Percentiles rank a stretch among this genome's conserved stretches.
phyloP scores from a whole-genome alignment of 1,284 basidiomycete genomes.

The Trametes pubescens region DNA sequence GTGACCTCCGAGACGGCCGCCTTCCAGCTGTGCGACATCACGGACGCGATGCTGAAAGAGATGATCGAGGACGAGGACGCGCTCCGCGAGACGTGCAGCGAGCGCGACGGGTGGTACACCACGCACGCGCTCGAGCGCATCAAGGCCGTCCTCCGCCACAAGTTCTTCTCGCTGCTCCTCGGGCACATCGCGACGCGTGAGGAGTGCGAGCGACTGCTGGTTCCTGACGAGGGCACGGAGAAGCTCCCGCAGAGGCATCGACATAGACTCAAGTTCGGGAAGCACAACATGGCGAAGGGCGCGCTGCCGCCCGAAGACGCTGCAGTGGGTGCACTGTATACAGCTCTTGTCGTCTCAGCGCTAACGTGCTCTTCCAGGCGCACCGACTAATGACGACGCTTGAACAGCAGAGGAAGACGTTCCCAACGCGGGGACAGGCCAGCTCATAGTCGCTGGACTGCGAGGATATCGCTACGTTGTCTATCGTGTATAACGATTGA shows the following conservation, averaged over 20 bases:
- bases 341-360: background rate
- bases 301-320: constrained; percentile 81
- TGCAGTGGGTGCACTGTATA: constrained; percentile 58
- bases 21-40: constrained; percentile 93
- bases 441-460: background rate
- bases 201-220: constrained; percentile 73
- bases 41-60: constrained; percentile 80
- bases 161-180: constrained; percentile 86
- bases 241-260: constrained; percentile 48
- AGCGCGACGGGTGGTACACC: constrained; percentile 88
- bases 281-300: constrained; percentile 88
- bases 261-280: constrained; percentile 63
- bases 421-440: constrained; percentile 24
- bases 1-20: constrained; percentile 85
- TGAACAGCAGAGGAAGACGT: constrained; percentile 62
- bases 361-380: constrained; percentile 31
- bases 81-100: constrained; percentile 74
- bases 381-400: constrained; percentile 52
- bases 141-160: constrained; percentile 84
- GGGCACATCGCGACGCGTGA: constrained; percentile 74
- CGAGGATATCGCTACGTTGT: background rate
- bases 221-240: constrained; percentile 53
- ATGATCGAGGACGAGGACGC: constrained; percentile 81
- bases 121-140: constrained; percentile 80
- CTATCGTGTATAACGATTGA: background rate